A percentile compares a stretch with the other conserved stretches of the same genome.
Conservation (phyloP, 176 grass and related monocot genomes). For the Aegilops speltoides region DNA sequence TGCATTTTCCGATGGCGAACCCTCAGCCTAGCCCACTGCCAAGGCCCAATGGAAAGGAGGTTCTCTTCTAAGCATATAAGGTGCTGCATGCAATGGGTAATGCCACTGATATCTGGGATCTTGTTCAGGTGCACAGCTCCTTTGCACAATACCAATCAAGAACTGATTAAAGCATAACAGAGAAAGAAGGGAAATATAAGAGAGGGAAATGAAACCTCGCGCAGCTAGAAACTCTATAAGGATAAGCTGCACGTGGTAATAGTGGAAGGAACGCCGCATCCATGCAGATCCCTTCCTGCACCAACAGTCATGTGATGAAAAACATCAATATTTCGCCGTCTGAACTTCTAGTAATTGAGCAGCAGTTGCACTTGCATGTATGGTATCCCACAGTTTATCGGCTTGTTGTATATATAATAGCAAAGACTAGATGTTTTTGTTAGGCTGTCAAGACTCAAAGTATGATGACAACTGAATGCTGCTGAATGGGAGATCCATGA, state of each 20-base stretch:
- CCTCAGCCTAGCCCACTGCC: slow-evolving; percentile 39
- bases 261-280: neutral
- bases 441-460: neutral
- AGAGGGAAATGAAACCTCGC: neutral
- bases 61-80: slow-evolving; percentile 23
- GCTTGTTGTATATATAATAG: neutral
- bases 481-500: slow-evolving; percentile 2
- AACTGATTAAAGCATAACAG: neutral
- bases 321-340: neutral
- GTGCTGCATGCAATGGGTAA: neutral
- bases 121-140: slow-evolving; percentile 8
- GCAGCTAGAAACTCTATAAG: neutral
- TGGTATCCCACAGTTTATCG: slow-evolving; percentile 9
- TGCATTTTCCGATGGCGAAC: slow-evolving; percentile 29
- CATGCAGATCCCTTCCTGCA: neutral
- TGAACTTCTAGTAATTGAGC: slow-evolving; percentile 24
- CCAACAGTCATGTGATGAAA: slow-evolving; percentile 7
- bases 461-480: slow-evolving; percentile 10
- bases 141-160: neutral
- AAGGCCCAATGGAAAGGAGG: slow-evolving; percentile 51
- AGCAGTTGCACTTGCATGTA: neutral
- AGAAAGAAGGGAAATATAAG: neutral
- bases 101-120: slow-evolving; percentile 5
- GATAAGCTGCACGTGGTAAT: neutral
- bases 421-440: neutral